phyloP scores from a whole-genome alignment of 139 green algal species.

The Coccomyxa sp. region DNA sequence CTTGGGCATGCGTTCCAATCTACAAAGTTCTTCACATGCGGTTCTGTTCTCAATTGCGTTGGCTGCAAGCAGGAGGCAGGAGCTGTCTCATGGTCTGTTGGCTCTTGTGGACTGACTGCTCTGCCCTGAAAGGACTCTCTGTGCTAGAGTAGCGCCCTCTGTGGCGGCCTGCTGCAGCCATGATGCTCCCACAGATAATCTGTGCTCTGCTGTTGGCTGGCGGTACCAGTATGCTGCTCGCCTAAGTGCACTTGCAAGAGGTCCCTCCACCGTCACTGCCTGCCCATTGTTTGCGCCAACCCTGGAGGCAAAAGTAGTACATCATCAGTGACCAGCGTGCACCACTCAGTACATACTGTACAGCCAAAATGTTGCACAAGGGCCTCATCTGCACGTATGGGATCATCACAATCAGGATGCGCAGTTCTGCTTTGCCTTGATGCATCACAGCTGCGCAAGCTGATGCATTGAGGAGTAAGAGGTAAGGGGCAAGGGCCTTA shows the following conservation, averaged over 20 bases:
- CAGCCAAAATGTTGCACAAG: too few species aligned
- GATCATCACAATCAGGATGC: background rate
- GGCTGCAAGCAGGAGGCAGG: too few species aligned
- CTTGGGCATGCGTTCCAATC: too few species aligned
- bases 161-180: background rate
- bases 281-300: slow-evolving; percentile 7
- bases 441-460: background rate
- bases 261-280: slow-evolving; percentile 77
- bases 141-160: background rate
- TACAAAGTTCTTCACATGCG: too few species aligned
- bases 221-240: slow-evolving; percentile 89
- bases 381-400: too few species aligned
- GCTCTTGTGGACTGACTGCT: too few species aligned
- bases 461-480: background rate
- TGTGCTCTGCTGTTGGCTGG: slow-evolving; percentile 66
- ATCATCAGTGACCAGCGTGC: background rate
- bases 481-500: background rate
- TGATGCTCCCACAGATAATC: background rate
- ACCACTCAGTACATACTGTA: background rate
- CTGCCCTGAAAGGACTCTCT: slow-evolving; percentile 3
- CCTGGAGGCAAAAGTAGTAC: background rate
- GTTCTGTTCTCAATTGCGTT: too few species aligned
- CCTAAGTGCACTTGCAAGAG: slow-evolving; percentile 66
- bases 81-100: too few species aligned
- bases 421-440: background rate